Evolutionary conservation across 164 flowering plant species (phyloP).

Genomic region (Amborella trichopoda): DNA sequence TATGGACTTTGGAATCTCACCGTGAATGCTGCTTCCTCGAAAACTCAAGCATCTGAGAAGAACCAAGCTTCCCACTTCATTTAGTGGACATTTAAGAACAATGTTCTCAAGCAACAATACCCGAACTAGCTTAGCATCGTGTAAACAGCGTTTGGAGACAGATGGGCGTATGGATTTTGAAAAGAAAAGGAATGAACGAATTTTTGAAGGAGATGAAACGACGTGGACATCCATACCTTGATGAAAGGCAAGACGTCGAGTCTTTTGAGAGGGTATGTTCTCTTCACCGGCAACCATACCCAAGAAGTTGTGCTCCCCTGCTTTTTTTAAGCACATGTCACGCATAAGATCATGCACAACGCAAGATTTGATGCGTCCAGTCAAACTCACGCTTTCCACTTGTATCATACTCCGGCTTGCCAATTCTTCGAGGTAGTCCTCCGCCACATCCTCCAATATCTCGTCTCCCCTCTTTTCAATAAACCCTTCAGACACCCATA

Average conservation of each 20-base stretch:
- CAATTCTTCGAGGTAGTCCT: constrained; percentile 1
- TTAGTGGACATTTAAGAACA: too few species aligned
- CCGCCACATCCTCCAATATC: constrained; percentile 3
- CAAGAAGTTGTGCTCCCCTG: constrained; percentile 3
- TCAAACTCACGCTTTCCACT: too few species aligned
- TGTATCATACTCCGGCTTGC: constrained; percentile 1
- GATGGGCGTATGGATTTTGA: neutral
- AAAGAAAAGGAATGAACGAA: neutral
- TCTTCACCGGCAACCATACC: neutral
- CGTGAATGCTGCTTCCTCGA: too few species aligned
- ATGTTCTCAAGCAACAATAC: too few species aligned
- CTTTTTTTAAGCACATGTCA: constrained; percentile 5
- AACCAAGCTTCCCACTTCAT: too few species aligned
- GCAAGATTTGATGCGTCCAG: too few species aligned
- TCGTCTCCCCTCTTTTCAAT: neutral
- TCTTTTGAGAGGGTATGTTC: neutral
- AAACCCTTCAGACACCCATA: too few species aligned
- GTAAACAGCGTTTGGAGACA: too few species aligned
- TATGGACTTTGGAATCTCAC: too few species aligned
- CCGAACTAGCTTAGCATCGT: too few species aligned
- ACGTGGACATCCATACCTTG: neutral
- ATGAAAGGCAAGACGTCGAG: neutral
- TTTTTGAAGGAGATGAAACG: neutral
- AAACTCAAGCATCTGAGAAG: too few species aligned
- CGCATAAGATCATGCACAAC: too few species aligned